Percentiles rank a stretch among this genome's conserved stretches.
Evolutionary conservation across 208 protist species (phyloP).

Genomic region (Porcisia hertigi): DNA sequence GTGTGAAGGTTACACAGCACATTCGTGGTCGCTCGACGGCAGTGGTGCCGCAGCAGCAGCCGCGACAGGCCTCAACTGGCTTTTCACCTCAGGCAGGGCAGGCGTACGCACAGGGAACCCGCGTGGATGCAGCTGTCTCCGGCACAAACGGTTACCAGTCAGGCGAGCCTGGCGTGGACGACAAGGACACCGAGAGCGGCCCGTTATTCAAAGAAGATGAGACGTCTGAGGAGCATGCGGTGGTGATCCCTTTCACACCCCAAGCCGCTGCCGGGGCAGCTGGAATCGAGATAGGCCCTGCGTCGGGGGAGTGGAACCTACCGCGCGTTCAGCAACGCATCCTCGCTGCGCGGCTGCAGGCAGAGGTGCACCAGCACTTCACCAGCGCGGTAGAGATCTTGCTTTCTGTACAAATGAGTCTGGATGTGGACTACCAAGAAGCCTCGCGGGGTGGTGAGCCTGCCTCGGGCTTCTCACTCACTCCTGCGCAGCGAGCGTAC

Average conservation of each 20-base stretch:
- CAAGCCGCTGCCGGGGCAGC: slow-evolving; percentile 22
- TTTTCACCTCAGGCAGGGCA: not conserved
- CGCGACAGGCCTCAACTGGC: slow-evolving; percentile 5
- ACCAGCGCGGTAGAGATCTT: slow-evolving; percentile 34
- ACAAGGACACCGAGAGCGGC: not conserved
- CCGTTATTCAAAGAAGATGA: not conserved
- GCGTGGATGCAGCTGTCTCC: too few relatives aligned
- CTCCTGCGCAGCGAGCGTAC: slow-evolving; percentile 22
- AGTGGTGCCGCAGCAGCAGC: not conserved
- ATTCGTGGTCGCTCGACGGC: slow-evolving; percentile 1
- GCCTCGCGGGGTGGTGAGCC: not conserved
- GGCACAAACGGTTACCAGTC: too few relatives aligned
- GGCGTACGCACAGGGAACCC: not conserved
- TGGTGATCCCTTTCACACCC: slow-evolving; percentile 15
- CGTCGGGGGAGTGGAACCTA: slow-evolving; percentile 30
- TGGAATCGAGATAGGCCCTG: slow-evolving; percentile 29
- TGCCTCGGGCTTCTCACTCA: slow-evolving; percentile 6
- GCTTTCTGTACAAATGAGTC: slow-evolving; percentile 34
- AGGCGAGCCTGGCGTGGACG: too few relatives aligned
- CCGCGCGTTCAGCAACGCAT: slow-evolving; percentile 40
- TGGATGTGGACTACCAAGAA: slow-evolving; percentile 30
- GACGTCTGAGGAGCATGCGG: not conserved
- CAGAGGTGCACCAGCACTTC: slow-evolving; percentile 32
- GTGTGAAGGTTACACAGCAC: not conserved
- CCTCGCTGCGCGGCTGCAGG: slow-evolving; percentile 20